These are phyloP conservation scores for Gynochthodes officinalis DNA, from an alignment of 257 asterid genomes.

Conservation along the genomic window DNA sequence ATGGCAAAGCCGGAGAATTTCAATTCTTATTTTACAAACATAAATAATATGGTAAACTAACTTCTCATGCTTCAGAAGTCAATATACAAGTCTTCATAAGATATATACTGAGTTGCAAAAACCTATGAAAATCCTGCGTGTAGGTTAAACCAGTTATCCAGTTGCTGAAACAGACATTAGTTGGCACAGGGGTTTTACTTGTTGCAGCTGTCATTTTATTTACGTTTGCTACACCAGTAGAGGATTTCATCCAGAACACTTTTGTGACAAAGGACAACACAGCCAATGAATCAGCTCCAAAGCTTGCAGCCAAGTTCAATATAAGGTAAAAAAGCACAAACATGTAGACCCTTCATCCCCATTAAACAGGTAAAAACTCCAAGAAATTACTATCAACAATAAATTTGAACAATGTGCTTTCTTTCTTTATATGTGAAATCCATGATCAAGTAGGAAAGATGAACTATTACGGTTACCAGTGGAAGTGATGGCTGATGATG, in stretches of 20 bases:
- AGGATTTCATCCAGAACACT: slow-evolving; percentile 52
- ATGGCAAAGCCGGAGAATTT: no score
- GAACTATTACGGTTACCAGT: slow-evolving; percentile 71
- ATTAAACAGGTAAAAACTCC: not conserved
- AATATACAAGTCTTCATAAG: slow-evolving; percentile 4
- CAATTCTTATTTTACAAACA: not conserved
- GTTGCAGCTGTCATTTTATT: slow-evolving; percentile 67
- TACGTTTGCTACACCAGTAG: slow-evolving; percentile 74
- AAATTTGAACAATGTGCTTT: not conserved
- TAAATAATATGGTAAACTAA: not conserved
- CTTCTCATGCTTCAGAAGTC: slow-evolving; percentile 1
- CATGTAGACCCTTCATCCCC: slow-evolving; percentile 1
- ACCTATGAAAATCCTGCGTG: slow-evolving; percentile 20
- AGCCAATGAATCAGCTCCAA: slow-evolving; percentile 45
- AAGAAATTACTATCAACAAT: not conserved
- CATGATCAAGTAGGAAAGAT: slow-evolving; percentile 49
- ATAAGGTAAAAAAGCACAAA: slow-evolving; percentile 43
- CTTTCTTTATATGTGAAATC: not conserved
- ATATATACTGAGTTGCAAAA: not conserved
- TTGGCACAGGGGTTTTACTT: slow-evolving; percentile 78
- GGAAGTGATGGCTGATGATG: slow-evolving; percentile 67
- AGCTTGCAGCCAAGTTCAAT: slow-evolving; percentile 37
- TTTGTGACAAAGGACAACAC: slow-evolving; percentile 35
- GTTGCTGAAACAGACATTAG: slow-evolving; percentile 84
- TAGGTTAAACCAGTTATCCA: slow-evolving; percentile 88